phyloP scores from a whole-genome alignment of 495 filamentous ascomycete genomes.

The Daldinia vernicosa region DNA sequence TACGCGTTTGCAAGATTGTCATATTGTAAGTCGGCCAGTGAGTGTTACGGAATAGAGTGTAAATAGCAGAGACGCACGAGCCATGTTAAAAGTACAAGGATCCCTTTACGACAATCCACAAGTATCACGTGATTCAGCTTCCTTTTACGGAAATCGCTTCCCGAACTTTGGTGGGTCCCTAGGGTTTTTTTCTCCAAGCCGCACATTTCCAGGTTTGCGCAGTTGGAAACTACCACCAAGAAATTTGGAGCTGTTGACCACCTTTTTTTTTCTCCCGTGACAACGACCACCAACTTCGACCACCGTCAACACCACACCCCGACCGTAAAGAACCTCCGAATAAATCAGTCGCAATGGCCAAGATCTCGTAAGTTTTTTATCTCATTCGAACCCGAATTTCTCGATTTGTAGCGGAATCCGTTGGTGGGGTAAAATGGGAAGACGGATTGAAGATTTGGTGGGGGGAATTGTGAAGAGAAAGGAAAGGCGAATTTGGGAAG shows the following conservation, averaged over 20 bases:
- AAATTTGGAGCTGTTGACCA: constrained; percentile 36
- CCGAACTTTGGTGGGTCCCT: constrained; percentile 35
- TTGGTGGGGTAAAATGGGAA: constrained; percentile 20
- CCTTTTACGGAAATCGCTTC: constrained; percentile 29
- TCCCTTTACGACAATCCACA: not conserved
- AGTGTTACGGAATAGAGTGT: no score
- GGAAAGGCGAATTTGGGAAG: not conserved
- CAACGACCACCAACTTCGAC: constrained; percentile 25
- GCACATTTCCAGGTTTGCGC: constrained; percentile 34
- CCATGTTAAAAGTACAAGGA: not conserved
- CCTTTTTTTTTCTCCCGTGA: constrained; percentile 20
- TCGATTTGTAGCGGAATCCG: constrained; percentile 11
- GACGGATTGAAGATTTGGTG: constrained; percentile 24
- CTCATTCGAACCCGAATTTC: constrained; percentile 21
- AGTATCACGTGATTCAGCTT: constrained; percentile 9
- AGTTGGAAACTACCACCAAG: constrained; percentile 18
- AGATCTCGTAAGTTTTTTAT: constrained; percentile 57
- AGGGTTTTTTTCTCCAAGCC: constrained; percentile 38
- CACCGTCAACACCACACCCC: constrained; percentile 20
- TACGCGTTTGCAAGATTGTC: not conserved
- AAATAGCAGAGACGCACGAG: not conserved
- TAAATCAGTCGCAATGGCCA: constrained; percentile 59
- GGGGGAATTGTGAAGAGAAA: constrained; percentile 5
- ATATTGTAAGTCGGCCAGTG: not conserved
- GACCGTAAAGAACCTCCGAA: constrained; percentile 35